Base-by-base conservation (phyloP, 768 basidiomycete species). In the Xerocomellus intermedius region DNA sequence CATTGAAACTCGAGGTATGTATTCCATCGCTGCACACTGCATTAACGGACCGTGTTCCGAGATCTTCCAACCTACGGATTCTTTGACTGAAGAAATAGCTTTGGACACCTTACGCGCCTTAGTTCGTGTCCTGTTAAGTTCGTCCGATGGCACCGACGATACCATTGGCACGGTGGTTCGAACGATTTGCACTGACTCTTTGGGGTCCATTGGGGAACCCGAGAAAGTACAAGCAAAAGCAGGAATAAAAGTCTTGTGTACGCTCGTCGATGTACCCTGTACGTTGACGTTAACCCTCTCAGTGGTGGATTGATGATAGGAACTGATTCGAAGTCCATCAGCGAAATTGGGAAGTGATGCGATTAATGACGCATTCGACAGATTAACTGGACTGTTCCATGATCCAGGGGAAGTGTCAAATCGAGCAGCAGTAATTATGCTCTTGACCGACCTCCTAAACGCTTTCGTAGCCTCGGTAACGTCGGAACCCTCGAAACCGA, bases 31-130 rank as follows among this genome's bases (percentile, higher is more conserved):
- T 13, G 14, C 32, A 50, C 7, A 43, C 39, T n/a, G 16, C 51
- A 24, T 55, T 24, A 26, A 50, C 22, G 10, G 13, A 57, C 48
- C 19, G 36, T 52, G 7, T 42, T 42, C 39, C 19, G 59, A 98
- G 94, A 89, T 98, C 35, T 91, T 98, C 70, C 94, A 98, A 77
- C 91, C 96, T 1, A 87, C 85, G 2, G 95, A 98, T 66, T 48
- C 73, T 7, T 72, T 80, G 32, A 91, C 89, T 8, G 92, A 96
- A 66, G 76, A 77, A 35, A 80, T 83, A 48, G 91, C 95, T 1
- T 74, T 97, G 28, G 78, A 79, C 30, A 78, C 93, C 0, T 78
- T 86, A 1, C 85, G 87, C 62, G 76, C 79, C 6, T 79, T 99
- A n/a, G 77, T 96, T 41, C 73, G 77, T 48, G 89, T 97, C 10